Base-by-base conservation (phyloP, 1,284 basidiomycete species). In the Malassezia brasiliensis region DNA sequence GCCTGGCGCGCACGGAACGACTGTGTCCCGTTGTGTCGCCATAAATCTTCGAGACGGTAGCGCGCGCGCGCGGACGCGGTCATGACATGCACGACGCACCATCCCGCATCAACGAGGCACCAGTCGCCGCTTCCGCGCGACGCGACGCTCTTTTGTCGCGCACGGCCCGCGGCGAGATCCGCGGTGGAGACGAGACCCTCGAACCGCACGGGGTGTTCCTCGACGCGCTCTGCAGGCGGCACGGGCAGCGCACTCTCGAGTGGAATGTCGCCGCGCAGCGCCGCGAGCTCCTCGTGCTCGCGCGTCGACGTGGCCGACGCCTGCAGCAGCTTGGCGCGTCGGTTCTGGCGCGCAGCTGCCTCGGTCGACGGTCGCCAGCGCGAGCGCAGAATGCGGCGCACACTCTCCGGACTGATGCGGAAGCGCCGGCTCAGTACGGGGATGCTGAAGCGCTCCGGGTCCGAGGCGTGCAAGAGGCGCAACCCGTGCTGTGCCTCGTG, bases 41-140 rank as follows among this genome's bases (percentile, higher is more conserved):
- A 68, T 37, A 67, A 56, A 34, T 67, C 66, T 46, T 70, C 69
- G 12, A 72, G 59, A 41, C 69, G 68, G 51, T 67, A 72, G 12
- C 59, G 64, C 38, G 54, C 65, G 9, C 71, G 53, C 19, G 66
- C 67, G 12, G 64, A 59, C 40, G 58, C 56, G 14, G 67, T 70
- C 67, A 74, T 69, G 37, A 74, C 72, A 45, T 74, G 72, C 12
- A 74, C 70, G 41, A 70, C 64, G 53, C 68, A 72, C 72, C 72
- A 74, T n/a, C 64, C 68, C 1, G 69, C 69, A 58, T 74, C 70
- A 22, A 74, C 63, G 11, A 73, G 59, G 39, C 66, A 68, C 72
- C 72, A 74, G 28, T 74, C 67, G 12, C 72, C 72, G 44, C 65
- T 66, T 2, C 70, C 71, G 41, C 67, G 61, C 50, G 62, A 63